A percentile compares a stretch with the other conserved stretches of the same genome.
phyloP scores from a whole-genome alignment of 1,284 basidiomycete genomes.

The Boletellus dicymbophilus region DNA sequence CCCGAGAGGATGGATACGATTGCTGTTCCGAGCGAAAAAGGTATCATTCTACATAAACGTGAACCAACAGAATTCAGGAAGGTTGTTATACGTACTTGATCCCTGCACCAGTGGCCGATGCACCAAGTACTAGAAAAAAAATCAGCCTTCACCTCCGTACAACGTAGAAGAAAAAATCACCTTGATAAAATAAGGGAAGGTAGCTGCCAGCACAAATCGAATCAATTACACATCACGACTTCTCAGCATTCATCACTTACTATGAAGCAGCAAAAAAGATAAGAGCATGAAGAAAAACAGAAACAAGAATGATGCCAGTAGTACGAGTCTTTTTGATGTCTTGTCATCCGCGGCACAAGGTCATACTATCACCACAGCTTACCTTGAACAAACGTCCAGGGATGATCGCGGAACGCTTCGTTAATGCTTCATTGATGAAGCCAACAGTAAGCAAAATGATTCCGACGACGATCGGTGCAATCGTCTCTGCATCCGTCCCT shows the following conservation, averaged over 20 bases:
- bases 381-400: constrained; percentile 78
- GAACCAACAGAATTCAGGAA: neutral
- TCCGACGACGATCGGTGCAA: constrained; percentile 75
- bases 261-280: constrained; percentile 56
- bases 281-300: constrained; percentile 66
- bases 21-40: constrained; percentile 69
- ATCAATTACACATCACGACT: constrained; percentile 4
- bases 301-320: constrained; percentile 64
- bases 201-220: constrained; percentile 44
- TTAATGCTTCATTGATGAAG: constrained; percentile 67
- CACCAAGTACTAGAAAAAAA: neutral
- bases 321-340: constrained; percentile 63
- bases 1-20: constrained; percentile 60
- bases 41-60: constrained; percentile 58
- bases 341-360: constrained; percentile 48
- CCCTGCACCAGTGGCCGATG: constrained; percentile 1
- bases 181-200: constrained; percentile 16
- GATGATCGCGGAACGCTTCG: constrained; percentile 78
- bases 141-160: neutral
- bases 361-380: neutral
- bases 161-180: neutral
- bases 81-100: constrained; percentile 32
- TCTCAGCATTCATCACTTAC: constrained; percentile 19
- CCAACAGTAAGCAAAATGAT: constrained; percentile 56
- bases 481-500: constrained; percentile 56